Evolutionary conservation across 495 filamentous ascomycete genomes (phyloP).

Genomic region (Penicillium longicatenatum): DNA sequence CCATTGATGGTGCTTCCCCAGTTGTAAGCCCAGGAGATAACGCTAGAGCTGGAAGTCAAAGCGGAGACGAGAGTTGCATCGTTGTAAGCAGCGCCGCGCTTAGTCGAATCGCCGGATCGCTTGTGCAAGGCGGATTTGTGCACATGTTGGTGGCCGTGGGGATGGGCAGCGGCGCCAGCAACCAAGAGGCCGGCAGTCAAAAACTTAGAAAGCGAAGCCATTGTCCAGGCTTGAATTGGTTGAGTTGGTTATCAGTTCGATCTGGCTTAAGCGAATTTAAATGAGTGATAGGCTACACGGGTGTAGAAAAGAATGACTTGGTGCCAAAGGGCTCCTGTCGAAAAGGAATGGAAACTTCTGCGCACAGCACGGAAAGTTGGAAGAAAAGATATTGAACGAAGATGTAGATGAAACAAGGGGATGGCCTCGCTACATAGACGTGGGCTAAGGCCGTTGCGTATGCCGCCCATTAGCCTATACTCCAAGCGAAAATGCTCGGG

Average conservation of each 20-base stretch:
- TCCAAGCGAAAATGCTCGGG: neutral
- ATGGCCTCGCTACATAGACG: neutral
- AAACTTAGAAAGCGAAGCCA: neutral
- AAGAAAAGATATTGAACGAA: neutral
- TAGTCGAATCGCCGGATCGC: neutral
- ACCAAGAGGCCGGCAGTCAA: neutral
- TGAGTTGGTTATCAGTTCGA: neutral
- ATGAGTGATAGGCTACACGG: neutral
- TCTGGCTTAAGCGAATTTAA: neutral
- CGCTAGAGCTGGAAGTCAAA: conserved; percentile 29
- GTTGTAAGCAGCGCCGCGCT: conserved; percentile 72
- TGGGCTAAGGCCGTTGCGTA: neutral
- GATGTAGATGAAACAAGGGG: neutral
- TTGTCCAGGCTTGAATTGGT: neutral
- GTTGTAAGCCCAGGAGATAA: conserved; percentile 66
- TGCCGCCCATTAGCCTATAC: neutral
- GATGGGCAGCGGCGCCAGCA: neutral
- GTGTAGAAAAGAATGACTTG: conserved; percentile 2
- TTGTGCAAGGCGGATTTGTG: neutral
- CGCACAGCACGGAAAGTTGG: conserved; percentile 1
- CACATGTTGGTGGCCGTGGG: neutral
- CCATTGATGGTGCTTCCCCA: conserved; percentile 52
- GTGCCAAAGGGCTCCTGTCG: neutral
- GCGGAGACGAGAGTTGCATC: conserved; percentile 46
- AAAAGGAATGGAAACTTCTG: conserved; percentile 2